A percentile compares a stretch with the other conserved stretches of the same genome.
Conservation (phyloP, 2,329 filamentous ascomycete species). For the Colletotrichum sp. region DNA sequence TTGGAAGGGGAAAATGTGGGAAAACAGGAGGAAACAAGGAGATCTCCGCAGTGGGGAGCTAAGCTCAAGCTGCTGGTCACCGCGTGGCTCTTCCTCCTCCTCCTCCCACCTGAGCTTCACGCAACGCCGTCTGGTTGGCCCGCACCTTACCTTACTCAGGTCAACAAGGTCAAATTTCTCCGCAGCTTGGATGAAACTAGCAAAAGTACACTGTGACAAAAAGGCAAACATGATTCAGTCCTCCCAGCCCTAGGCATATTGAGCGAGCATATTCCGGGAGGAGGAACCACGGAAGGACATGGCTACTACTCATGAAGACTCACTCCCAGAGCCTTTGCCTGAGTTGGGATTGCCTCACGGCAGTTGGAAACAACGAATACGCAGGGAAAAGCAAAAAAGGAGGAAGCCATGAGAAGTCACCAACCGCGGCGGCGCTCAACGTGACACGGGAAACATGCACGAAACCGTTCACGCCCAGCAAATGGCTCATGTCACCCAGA, state of each 20-base stretch:
- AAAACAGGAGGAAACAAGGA: neutral
- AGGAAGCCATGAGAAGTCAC: neutral
- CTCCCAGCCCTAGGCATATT: neutral
- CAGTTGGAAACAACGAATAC: neutral
- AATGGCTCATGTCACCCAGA: neutral
- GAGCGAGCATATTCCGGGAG: neutral
- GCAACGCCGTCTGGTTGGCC: neutral
- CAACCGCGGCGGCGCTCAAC: neutral
- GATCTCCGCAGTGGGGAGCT: neutral
- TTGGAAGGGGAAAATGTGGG: neutral
- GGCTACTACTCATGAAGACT: neutral
- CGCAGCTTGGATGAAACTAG: neutral
- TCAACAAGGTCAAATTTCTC: neutral
- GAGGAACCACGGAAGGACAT: neutral
- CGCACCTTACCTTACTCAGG: neutral
- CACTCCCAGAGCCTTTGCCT: neutral
- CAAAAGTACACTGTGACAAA: neutral
- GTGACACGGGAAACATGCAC: constrained; percentile 3
- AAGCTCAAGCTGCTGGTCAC: neutral
- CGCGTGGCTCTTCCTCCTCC: neutral
- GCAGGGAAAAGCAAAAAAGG: neutral
- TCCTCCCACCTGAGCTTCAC: neutral
- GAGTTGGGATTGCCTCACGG: neutral
- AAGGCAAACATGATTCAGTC: constrained; percentile 10
- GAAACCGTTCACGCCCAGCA: neutral